Evolutionary conservation across 345 rosid species (phyloP), one percentile per base, ranked within the genome.

Genomic region (Populus deltoides): DNA sequence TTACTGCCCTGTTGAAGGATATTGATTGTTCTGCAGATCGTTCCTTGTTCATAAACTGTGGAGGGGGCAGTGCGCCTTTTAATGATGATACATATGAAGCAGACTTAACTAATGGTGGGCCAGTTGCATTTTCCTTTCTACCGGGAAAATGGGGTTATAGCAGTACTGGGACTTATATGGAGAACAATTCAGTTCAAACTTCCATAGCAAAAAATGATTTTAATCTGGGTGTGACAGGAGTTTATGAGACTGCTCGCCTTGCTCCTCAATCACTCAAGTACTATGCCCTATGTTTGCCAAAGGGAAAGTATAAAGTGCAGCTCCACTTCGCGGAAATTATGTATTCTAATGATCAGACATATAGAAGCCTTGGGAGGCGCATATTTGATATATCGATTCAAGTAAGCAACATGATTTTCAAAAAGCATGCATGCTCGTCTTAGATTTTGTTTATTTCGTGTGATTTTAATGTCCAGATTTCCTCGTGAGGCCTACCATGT

Each of bases 261-360:
- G 80, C 98, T 36, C 91, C 98, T 43, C 79, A 75, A 2, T 93
- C 98, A 9, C 90, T 95, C 74, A 95, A 80, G 82, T 93, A 93
- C 87, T 95, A 90, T 78, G 98, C 89, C 77, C 84, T 90, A 8
- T 95, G 97, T 65, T 65, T 95, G 94, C 75, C 27, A 38, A 9
- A 38, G 7, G 93, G 91, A 61, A 81, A 84, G 74, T 95, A 93
- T 72, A 90, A 83, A 53, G 90, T 95, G 24, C 75, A 77, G 59
- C 97, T 95, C 45, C 92, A 93, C 80, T 95, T 95, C 76, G 93
- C 99, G 25, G 99, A 95, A 84, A 92, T 95, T 45, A 90, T 88
- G 91, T 93, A 77, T 75, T 72, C 94, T 3, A 22, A 86, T 71
- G 88, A 88, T 47, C 68, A 81, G 81, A 81, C 83, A 17, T 95